phyloP scores from a whole-genome alignment of 75 land plant species.

The Gnetum montanum region DNA sequence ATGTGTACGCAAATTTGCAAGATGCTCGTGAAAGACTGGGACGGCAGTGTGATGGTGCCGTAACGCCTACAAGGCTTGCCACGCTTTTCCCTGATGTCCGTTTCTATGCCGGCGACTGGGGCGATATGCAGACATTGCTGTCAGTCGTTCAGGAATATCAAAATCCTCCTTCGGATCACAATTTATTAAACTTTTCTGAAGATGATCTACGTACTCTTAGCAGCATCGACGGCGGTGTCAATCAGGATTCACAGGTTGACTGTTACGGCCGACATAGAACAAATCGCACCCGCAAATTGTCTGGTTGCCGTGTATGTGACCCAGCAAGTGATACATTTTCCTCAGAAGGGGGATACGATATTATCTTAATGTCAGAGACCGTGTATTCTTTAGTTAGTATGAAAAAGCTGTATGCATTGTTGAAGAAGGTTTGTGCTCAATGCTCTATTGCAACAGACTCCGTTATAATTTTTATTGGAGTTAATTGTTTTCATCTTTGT shows the following conservation, averaged over 20 bases:
- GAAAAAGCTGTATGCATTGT: conserved; percentile 50
- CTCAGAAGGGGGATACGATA: conserved; percentile 68
- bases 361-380: conserved; percentile 67
- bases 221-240: conserved; percentile 38
- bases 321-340: conserved; percentile 39
- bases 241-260: conserved; percentile 27
- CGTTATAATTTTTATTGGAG: background rate
- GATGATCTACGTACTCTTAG: conserved; percentile 47
- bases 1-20: conserved; percentile 66
- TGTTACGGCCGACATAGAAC: background rate
- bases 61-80: conserved; percentile 50
- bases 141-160: conserved; percentile 40
- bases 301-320: conserved; percentile 80
- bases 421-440: conserved; percentile 60
- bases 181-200: conserved; percentile 44
- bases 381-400: conserved; percentile 43
- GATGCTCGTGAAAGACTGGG: conserved; percentile 52
- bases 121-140: conserved; percentile 51
- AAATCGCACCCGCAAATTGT: conserved; percentile 56
- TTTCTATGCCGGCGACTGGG: conserved; percentile 78
- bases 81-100: conserved; percentile 45
- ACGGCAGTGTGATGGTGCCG: conserved; percentile 48
- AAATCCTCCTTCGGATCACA: conserved; percentile 12
- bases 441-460: too few species aligned
- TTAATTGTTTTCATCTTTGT: background rate